Evolutionary conservation across 179 eudicot species (phyloP).

Genomic region (Beta macrorhiza): DNA sequence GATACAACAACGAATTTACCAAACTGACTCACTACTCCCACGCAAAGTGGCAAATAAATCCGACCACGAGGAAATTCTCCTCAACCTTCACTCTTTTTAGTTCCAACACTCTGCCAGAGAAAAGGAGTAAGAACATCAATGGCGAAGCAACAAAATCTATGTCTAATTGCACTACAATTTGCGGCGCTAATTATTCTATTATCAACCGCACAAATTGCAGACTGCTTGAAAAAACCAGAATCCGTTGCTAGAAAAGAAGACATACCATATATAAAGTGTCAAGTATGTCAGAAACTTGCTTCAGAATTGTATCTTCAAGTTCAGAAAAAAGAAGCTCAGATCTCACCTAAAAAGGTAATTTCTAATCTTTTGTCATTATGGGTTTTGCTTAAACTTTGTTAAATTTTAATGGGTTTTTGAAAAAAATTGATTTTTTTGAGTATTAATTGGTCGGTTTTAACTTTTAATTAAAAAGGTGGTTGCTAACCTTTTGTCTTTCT

Average conservation of each 20-base stretch:
- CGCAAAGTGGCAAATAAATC: not conserved
- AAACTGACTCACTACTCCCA: not conserved
- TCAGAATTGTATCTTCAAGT: conserved; percentile 53
- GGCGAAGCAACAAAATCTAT: conserved; percentile 19
- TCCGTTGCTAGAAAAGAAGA: conserved; percentile 78
- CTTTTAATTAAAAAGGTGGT: conserved; percentile 51
- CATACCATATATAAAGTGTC: conserved; percentile 77
- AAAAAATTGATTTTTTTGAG: no score
- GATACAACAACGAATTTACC: not conserved
- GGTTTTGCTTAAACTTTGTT: no score
- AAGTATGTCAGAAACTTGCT: conserved; percentile 79
- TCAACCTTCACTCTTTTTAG: not conserved
- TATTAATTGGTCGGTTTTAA: no score
- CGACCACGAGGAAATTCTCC: not conserved
- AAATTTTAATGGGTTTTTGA: no score
- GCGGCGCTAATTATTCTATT: conserved; percentile 22
- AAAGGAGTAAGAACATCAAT: not conserved
- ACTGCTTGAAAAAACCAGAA: conserved; percentile 56
- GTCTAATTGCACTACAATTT: conserved; percentile 13
- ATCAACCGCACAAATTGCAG: conserved; percentile 34
- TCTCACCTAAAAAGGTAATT: conserved; percentile 78
- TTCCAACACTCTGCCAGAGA: not conserved
- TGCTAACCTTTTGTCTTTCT: not conserved
- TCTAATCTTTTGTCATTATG: conserved; percentile 5
- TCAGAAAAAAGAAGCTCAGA: conserved; percentile 54